Conservation (phyloP, 768 basidiomycete species). For the Kockovaella imperatae region DNA sequence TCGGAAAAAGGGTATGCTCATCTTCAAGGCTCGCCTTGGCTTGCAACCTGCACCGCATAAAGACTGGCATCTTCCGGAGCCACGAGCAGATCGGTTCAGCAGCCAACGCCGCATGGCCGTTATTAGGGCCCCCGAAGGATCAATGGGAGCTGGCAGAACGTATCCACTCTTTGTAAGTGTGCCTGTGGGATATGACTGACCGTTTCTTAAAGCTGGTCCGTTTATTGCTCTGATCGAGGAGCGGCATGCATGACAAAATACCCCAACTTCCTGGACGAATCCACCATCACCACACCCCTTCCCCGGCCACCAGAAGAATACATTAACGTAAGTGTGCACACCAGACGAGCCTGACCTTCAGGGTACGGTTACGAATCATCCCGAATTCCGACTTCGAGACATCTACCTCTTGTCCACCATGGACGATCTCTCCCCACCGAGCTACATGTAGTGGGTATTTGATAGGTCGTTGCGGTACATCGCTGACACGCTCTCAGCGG, state of each 20-base stretch:
- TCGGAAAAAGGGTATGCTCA: background rate
- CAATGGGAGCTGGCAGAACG: constrained; percentile 22
- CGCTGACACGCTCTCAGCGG: background rate
- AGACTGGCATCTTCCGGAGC: no score
- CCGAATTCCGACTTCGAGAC: no score
- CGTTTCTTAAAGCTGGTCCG: no score
- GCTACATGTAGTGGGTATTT: background rate
- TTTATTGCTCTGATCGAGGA: no score
- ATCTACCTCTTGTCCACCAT: no score
- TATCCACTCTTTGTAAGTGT: constrained; percentile 27
- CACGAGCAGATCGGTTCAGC: background rate
- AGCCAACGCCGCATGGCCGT: constrained; percentile 2
- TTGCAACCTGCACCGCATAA: constrained; percentile 4
- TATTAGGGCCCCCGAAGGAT: constrained; percentile 15
- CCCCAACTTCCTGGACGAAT: constrained; percentile 13
- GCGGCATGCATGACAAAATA: constrained; percentile 8
- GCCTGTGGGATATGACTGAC: no score
- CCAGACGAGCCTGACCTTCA: background rate
- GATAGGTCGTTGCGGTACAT: background rate
- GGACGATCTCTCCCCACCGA: no score
- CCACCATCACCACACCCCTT: constrained; percentile 17
- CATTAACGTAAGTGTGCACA: constrained; percentile 7
- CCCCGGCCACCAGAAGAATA: constrained; percentile 15
- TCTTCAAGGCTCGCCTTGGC: constrained; percentile 16
- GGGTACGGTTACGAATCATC: no score